Conservation (phyloP, 1,284 basidiomycete species). For the Pseudomicrostroma phylloplanum region DNA sequence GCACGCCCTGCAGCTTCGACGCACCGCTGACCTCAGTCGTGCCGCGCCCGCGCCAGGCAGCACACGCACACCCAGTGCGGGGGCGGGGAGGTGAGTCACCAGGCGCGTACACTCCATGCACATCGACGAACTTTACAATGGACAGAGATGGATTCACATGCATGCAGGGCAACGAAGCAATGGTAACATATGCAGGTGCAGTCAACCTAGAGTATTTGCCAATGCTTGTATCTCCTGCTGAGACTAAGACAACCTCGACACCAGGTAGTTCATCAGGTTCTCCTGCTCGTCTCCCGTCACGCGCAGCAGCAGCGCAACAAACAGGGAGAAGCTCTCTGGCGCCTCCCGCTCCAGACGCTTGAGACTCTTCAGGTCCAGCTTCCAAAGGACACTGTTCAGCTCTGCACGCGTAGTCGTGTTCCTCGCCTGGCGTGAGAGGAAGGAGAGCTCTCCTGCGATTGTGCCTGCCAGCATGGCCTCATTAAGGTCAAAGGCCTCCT, state of each 20-base stretch:
- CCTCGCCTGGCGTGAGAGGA: constrained; percentile 32
- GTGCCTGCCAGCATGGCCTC: constrained; percentile 50
- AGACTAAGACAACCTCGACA: constrained; percentile 33
- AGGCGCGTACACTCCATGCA: no score
- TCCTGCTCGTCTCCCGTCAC: constrained; percentile 47
- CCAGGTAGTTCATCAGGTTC: constrained; percentile 46
- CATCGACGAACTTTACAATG: no score
- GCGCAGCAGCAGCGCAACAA: constrained; percentile 37
- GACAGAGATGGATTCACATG: no score
- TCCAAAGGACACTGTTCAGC: constrained; percentile 41
- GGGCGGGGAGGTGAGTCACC: no score
- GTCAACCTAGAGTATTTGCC: no score
- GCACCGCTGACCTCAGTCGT: no score
- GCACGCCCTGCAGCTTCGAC: no score
- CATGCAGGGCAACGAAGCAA: no score
- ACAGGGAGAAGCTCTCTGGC: constrained; percentile 20
- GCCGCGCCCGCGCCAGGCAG: no score
- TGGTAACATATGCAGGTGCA: no score
- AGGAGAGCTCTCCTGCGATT: constrained; percentile 45
- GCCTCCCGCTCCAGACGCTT: constrained; percentile 21
- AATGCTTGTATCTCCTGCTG: no score
- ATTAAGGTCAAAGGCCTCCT: constrained; percentile 47
- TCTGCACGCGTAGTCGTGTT: constrained; percentile 46
- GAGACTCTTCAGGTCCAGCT: constrained; percentile 25
- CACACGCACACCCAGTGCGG: no score